Percentiles rank a stretch among this genome's conserved stretches.
Evolutionary conservation across 768 basidiomycete species (phyloP).

Genomic region (Russula griseocarnosa): DNA sequence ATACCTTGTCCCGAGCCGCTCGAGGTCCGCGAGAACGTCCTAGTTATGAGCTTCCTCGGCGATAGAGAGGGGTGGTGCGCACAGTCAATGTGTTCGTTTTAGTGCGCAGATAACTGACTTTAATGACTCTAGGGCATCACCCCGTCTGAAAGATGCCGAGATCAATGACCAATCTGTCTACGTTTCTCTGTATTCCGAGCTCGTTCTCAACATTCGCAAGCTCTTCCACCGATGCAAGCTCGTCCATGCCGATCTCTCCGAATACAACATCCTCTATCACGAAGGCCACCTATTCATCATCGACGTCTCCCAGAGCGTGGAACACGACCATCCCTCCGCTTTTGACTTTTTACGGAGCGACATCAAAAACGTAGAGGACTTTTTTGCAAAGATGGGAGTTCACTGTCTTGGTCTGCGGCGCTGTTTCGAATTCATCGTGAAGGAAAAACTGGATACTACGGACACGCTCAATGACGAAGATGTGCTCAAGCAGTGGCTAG

Average conservation of each 20-base stretch:
- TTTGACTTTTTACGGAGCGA: slow-evolving; percentile 95
- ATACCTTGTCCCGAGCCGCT: slow-evolving; percentile 83
- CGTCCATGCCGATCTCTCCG: slow-evolving; percentile 96
- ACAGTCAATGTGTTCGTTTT: slow-evolving; percentile 26
- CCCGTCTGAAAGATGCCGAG: slow-evolving; percentile 85
- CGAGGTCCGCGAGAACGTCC: slow-evolving; percentile 93
- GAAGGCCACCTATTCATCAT: slow-evolving; percentile 82
- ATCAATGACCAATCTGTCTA: slow-evolving; percentile 48
- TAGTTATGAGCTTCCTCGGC: slow-evolving; percentile 93
- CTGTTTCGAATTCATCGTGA: slow-evolving; percentile 87
- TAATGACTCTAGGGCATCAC: slow-evolving; percentile 66
- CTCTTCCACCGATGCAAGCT: slow-evolving; percentile 91
- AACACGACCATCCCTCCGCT: slow-evolving; percentile 94
- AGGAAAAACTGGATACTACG: slow-evolving; percentile 40
- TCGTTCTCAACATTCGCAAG: slow-evolving; percentile 71
- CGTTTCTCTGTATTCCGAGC: slow-evolving; percentile 65
- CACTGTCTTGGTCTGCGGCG: slow-evolving; percentile 70
- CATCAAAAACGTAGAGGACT: slow-evolving; percentile 90
- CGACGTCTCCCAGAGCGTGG: slow-evolving; percentile 98
- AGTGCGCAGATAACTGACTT: slow-evolving; percentile 3
- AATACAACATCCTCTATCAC: slow-evolving; percentile 96
- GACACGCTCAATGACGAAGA: slow-evolving; percentile 25
- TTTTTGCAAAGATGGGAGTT: slow-evolving; percentile 75
- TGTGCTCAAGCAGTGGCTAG: slow-evolving; percentile 48
- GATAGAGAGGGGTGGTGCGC: slow-evolving; percentile 73